A percentile compares a stretch with the other conserved stretches of the same genome.
These are phyloP conservation scores for Stephanodiscus triporus DNA, from an alignment of 108 stramenopile species.

Conservation along the genomic window DNA sequence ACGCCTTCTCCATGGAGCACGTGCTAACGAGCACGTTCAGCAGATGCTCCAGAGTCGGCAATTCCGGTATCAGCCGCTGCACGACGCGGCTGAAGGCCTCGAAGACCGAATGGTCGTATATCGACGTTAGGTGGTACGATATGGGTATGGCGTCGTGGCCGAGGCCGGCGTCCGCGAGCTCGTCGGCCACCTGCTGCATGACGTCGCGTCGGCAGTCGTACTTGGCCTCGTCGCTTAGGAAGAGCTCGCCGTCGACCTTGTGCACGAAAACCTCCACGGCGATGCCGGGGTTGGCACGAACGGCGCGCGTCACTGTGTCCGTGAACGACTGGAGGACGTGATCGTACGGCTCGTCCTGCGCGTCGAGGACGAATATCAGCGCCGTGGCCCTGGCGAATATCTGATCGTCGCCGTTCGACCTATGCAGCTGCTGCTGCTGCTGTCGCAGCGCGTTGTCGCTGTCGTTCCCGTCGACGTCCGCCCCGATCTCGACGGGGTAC, in stretches of 20 bases:
- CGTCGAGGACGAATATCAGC: slow-evolving; percentile 87
- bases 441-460: not conserved
- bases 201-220: slow-evolving; percentile 95
- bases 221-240: slow-evolving; percentile 96
- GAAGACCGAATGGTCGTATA: slow-evolving; percentile 98
- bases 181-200: slow-evolving; percentile 86
- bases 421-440: slow-evolving; percentile 29
- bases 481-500: slow-evolving; percentile 9
- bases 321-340: slow-evolving; percentile 87
- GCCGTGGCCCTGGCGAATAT: slow-evolving; percentile 65
- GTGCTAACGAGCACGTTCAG: slow-evolving; percentile 92
- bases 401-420: slow-evolving; percentile 16
- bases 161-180: slow-evolving; percentile 84
- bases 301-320: slow-evolving; percentile 85
- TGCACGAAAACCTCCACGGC: slow-evolving; percentile 97
- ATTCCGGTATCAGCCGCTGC: slow-evolving; percentile 92
- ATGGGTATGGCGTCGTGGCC: slow-evolving; percentile 76
- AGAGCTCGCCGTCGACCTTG: slow-evolving; percentile 99
- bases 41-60: slow-evolving; percentile 92
- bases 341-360: slow-evolving; percentile 92
- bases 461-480: not conserved
- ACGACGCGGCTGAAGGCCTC: slow-evolving; percentile 94
- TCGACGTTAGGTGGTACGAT: slow-evolving; percentile 93
- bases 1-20: slow-evolving; percentile 98
- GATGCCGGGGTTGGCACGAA: slow-evolving; percentile 87